Conservation (phyloP, 306 rosid species). For the Biancaea sappan region DNA sequence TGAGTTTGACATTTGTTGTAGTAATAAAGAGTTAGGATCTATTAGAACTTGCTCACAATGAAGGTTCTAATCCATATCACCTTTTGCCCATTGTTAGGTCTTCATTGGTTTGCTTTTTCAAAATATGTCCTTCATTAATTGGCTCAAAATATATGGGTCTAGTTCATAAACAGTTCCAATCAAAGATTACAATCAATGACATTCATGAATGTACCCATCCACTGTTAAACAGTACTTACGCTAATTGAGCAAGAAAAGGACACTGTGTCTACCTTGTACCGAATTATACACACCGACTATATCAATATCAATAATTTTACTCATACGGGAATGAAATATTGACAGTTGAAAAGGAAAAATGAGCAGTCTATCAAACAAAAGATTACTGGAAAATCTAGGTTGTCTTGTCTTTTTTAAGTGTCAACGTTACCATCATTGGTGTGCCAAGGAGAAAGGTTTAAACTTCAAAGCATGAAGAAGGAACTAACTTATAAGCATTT, state of each 20-base stretch:
- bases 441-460: too few relatives aligned
- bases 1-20: too few relatives aligned
- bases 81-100: background rate
- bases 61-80: background rate
- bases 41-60: too few relatives aligned
- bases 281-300: background rate
- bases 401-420: too few relatives aligned
- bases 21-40: too few relatives aligned
- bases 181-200: slow-evolving; percentile 7
- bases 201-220: background rate
- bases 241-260: background rate
- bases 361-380: slow-evolving; percentile 17
- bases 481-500: too few relatives aligned
- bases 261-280: background rate
- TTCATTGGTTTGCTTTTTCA: background rate
- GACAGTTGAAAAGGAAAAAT: slow-evolving; percentile 22
- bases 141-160: slow-evolving; percentile 7
- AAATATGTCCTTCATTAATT: background rate
- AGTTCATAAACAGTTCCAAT: slow-evolving; percentile 2
- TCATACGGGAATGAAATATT: slow-evolving; percentile 28
- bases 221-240: background rate
- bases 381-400: slow-evolving; percentile 34
- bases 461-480: too few relatives aligned
- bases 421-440: too few relatives aligned
- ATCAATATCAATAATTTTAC: slow-evolving; percentile 11